Evolutionary conservation across 2,329 filamentous ascomycete genomes (phyloP).

Genomic region (Xylariaceae sp.): DNA sequence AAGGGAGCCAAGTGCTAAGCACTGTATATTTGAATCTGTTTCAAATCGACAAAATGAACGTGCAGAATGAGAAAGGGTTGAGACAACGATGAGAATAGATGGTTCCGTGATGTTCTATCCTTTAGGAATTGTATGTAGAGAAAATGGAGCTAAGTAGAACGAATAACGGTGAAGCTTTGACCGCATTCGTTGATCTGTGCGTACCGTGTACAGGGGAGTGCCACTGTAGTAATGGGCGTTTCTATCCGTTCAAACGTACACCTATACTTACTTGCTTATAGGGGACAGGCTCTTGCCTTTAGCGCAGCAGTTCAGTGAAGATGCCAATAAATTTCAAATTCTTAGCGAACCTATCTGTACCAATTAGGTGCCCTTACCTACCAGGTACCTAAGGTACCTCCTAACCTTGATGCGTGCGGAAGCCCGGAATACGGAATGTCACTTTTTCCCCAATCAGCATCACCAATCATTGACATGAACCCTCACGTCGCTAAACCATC

Average conservation of each 20-base stretch:
- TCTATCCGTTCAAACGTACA: too few relatives aligned
- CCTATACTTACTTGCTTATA: too few relatives aligned
- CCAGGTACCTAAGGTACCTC: not conserved
- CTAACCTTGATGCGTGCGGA: not conserved
- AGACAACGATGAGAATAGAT: slow-evolving; percentile 1
- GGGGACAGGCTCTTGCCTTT: too few relatives aligned
- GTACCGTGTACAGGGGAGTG: not conserved
- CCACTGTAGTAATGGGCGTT: too few relatives aligned
- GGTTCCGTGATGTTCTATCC: not conserved
- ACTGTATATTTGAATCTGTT: not conserved
- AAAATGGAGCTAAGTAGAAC: not conserved
- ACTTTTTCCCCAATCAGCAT: slow-evolving; percentile 10
- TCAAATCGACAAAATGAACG: slow-evolving; percentile 3
- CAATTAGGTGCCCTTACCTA: too few relatives aligned
- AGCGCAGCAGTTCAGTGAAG: too few relatives aligned
- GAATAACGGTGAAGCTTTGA: not conserved
- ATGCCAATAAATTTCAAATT: too few relatives aligned
- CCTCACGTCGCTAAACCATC: not conserved
- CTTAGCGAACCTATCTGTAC: too few relatives aligned
- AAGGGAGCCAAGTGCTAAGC: not conserved
- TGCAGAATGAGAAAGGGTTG: slow-evolving; percentile 3
- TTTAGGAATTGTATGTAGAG: not conserved
- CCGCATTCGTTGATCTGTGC: not conserved
- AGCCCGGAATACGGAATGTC: slow-evolving; percentile 21
- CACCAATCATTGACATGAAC: not conserved